Base-by-base conservation (phyloP, 2,329 filamentous ascomycete genomes). In the Aspergillus awamori region DNA sequence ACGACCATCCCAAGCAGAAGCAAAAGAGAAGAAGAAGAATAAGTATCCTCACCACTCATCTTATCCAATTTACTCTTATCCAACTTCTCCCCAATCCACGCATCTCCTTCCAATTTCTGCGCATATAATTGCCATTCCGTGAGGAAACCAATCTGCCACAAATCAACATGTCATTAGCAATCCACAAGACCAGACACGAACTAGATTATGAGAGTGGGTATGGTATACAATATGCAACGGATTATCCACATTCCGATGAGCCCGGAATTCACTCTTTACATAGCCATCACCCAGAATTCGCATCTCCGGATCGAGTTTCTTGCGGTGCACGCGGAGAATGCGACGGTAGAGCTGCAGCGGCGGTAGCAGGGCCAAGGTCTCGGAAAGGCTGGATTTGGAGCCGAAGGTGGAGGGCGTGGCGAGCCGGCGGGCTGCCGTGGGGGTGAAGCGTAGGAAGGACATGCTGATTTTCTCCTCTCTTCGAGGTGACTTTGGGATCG, bases 41-140 rank as follows among this genome's bases (percentile, higher is more conserved):
- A 53, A 55, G 20, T 47, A 63, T 45, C 81, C 88, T 69, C 76
- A 96, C 93, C 93, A 75, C 91, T 98, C 92, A 98, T 91, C 78
- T 97, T 97, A 63, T 92, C 89, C 59, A 98, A 82, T 78, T 97
- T 97, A 0, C 80, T 82, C 68, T 87, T 86, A 65, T 98, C 94
- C 75, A 98, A 83, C 75, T 89, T 94, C 65, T 92, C 91, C 1
- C 89, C 94, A 62, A 85, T 83, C 95, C 95, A 98, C 0, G 84
- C 77, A 57, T 96, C 89, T 0, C 93, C 94, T 73, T 98, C 94
- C 15, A 99, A 80, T 74, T 92, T 89, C 75, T 99, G 94, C 2
- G 93, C 93, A 73, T 98, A 99, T 56, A 92, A 80, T 77, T 99
- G 95, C 94, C 94, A 99, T 77, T 98, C 93, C 0, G 91, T 94